Percentiles rank a stretch among this genome's conserved stretches.
phyloP scores from a whole-genome alignment of 192 early-diverging fungal genomes.

The Anaeromyces robustus region DNA sequence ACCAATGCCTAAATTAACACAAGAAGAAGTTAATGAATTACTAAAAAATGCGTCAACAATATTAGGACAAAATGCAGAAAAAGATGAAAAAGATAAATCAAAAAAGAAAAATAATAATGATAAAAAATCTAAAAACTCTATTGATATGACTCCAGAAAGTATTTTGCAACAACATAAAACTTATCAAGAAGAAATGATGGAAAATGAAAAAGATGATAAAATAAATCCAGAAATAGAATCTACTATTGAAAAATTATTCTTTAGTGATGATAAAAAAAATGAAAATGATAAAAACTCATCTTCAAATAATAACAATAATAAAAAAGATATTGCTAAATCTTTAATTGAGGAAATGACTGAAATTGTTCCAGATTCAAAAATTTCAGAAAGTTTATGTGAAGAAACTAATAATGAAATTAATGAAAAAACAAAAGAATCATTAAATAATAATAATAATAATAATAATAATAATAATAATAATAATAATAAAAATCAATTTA shows the following conservation, averaged over 20 bases:
- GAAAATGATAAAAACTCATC: too few species aligned
- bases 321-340: neutral
- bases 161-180: neutral
- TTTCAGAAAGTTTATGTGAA: neutral
- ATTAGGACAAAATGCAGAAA: neutral
- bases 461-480: neutral
- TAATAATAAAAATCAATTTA: neutral
- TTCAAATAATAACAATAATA: neutral
- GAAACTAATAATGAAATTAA: neutral
- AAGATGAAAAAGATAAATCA: neutral
- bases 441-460: neutral
- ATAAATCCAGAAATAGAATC: neutral
- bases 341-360: neutral
- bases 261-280: neutral
- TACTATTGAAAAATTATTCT: neutral
- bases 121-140: neutral
- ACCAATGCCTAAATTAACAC: neutral
- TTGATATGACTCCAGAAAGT: neutral
- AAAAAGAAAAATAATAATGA: neutral
- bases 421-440: too few species aligned
- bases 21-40: neutral
- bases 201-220: neutral
- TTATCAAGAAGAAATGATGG: neutral
- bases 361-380: neutral
- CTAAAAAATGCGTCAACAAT: neutral